These are phyloP conservation scores for Paracamarosporium sp. DNA, from an alignment of 2,329 filamentous ascomycete genomes.

Conservation along the genomic window DNA sequence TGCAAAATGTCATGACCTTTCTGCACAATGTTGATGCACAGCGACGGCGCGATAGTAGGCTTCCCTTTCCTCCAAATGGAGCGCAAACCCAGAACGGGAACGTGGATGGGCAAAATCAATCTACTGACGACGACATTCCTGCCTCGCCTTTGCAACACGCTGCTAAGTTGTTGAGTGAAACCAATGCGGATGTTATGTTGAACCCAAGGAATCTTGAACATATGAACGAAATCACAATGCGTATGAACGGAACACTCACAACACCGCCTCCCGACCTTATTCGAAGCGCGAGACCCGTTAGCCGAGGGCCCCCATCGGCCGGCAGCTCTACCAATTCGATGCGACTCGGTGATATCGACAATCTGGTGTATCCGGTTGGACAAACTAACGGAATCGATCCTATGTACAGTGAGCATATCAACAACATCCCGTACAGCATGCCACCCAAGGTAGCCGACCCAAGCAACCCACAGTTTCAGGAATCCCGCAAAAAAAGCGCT, in stretches of 20 bases:
- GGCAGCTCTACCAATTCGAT: conserved; percentile 59
- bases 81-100: conserved; percentile 51
- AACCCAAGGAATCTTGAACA: conserved; percentile 70
- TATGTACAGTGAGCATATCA: conserved; percentile 91
- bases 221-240: conserved; percentile 65
- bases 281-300: conserved; percentile 55
- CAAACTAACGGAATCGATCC: conserved; percentile 92
- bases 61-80: conserved; percentile 47
- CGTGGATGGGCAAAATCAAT: conserved; percentile 50
- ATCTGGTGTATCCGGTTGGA: conserved; percentile 88
- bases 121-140: conserved; percentile 66
- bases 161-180: conserved; percentile 69
- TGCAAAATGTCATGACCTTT: conserved; percentile 74
- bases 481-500: conserved; percentile 66
- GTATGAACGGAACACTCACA: conserved; percentile 62
- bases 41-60: conserved; percentile 66
- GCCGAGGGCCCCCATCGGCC: conserved; percentile 54
- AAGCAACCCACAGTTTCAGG: conserved; percentile 55
- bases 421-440: conserved; percentile 88
- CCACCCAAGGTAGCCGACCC: conserved; percentile 68
- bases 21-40: conserved; percentile 70
- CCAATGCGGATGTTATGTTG: conserved; percentile 69
- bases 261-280: conserved; percentile 64
- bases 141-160: conserved; percentile 73
- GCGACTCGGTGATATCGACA: conserved; percentile 67